A percentile compares a stretch with the other conserved stretches of the same genome.
phyloP scores from a whole-genome alignment of 176 grass and related monocot genomes.

The Thinopyrum elongatum region DNA sequence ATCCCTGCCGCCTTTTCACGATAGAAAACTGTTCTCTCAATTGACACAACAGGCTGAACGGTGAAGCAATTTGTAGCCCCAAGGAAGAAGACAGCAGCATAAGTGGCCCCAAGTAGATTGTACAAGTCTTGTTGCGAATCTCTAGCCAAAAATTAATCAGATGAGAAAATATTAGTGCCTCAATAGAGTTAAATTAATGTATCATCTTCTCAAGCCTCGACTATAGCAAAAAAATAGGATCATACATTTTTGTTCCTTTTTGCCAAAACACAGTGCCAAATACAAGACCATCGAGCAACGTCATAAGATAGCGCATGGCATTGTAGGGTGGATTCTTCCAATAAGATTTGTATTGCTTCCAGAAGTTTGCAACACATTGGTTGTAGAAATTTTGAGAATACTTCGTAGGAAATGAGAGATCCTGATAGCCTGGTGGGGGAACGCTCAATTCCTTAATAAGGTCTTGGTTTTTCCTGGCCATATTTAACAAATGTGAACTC shows the following conservation, averaged over 20 bases:
- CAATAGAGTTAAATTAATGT: not conserved
- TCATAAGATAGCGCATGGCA: slow-evolving; percentile 74
- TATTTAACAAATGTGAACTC: slow-evolving; percentile 1
- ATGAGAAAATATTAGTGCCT: slow-evolving; percentile 24
- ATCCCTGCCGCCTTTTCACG: slow-evolving; percentile 88
- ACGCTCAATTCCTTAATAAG: slow-evolving; percentile 75
- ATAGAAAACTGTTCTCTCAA: slow-evolving; percentile 85
- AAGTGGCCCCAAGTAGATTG: slow-evolving; percentile 77
- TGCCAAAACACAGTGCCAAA: slow-evolving; percentile 91
- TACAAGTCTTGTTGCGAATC: slow-evolving; percentile 59
- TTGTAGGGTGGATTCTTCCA: slow-evolving; percentile 97
- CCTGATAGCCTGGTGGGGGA: slow-evolving; percentile 44
- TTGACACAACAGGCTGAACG: slow-evolving; percentile 66
- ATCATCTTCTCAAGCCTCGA: slow-evolving; percentile 10
- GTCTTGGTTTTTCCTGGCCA: slow-evolving; percentile 48
- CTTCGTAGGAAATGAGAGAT: slow-evolving; percentile 78
- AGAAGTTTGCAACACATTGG: slow-evolving; percentile 71
- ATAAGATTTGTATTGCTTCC: slow-evolving; percentile 83
- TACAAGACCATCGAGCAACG: slow-evolving; percentile 55
- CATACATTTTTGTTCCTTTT: slow-evolving; percentile 68
- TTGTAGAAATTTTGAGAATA: slow-evolving; percentile 63
- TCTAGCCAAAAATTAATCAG: slow-evolving; percentile 34
- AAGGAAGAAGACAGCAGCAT: slow-evolving; percentile 76
- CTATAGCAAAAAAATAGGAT: slow-evolving; percentile 10
- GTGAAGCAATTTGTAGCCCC: slow-evolving; percentile 59